Evolutionary conservation across 1,284 basidiomycete species (phyloP), one percentile per base, ranked within the genome.

Genomic region (Chalciporus sp.): DNA sequence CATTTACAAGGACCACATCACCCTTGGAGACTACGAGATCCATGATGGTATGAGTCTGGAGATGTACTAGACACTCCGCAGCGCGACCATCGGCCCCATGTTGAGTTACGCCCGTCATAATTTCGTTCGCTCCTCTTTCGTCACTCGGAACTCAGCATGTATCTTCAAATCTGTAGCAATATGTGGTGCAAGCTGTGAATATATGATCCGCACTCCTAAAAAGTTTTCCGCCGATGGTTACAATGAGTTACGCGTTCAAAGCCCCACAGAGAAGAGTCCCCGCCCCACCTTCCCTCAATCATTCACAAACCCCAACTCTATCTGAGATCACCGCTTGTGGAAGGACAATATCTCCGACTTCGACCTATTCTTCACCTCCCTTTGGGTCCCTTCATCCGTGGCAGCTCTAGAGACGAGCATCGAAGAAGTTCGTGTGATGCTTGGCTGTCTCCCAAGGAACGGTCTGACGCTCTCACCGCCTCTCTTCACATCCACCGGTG

Each of bases 1-100:
- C 1, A 88, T 86, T 47, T 96, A 88, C 79, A 96, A 96, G 73
- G 94, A 96, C 69, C 93, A 98, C 69, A 96, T 99, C 66, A 92
- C 93, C 6, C 81, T 99, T 14, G 73, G 82, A 41, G 97, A 99
- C 74, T 99, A 98, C 67, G 95, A 98, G 76, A 95, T 95, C 57
- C 75, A 94, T 68, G 92, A 96, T 69, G 94, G 94, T 33, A 94
- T 94, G 92, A 94, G 91, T 72, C 76, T 95, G 69, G 93, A 95
- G 77, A 88, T 95, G 92, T 94, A 95, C 72, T 95, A 71, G 46
- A 42, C 28, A 17, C 5, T 11, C 35, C 19, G n/a, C 42, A n/a
- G 20, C 48, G 42, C 49, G 37, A 20, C 42, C 42, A 35, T 35
- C 33, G 26, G 23, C 42, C 42, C 44, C 39, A 53, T 46, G 47